Conservation (phyloP, 139 green algal species). For the Chlorella vulgaris region DNA sequence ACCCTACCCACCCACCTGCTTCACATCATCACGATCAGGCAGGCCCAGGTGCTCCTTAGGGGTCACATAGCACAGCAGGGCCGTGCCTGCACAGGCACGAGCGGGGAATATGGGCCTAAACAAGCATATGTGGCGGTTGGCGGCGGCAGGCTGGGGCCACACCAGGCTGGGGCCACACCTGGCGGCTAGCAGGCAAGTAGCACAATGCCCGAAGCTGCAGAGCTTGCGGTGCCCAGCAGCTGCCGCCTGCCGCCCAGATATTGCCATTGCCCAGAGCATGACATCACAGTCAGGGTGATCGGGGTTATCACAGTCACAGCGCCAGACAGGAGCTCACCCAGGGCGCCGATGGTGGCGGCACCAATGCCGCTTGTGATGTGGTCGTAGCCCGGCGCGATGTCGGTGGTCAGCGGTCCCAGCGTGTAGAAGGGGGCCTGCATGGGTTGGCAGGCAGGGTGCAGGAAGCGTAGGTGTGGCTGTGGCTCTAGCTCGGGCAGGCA, state of each 20-base stretch:
- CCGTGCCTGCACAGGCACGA: slow-evolving; percentile 77
- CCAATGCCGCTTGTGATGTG: slow-evolving; percentile 98
- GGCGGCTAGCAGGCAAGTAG: no score
- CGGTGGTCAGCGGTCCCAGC: slow-evolving; percentile 92
- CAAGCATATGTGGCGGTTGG: not conserved
- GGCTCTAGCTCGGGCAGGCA: not conserved
- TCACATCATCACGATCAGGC: slow-evolving; percentile 89
- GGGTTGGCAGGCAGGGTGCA: not conserved
- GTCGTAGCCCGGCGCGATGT: slow-evolving; percentile 97
- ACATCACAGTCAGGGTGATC: no score
- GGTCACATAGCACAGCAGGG: slow-evolving; percentile 98
- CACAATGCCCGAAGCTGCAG: no score
- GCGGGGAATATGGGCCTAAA: no score
- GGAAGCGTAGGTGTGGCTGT: not conserved
- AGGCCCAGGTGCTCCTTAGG: slow-evolving; percentile 98
- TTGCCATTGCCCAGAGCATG: no score
- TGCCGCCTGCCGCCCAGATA: no score
- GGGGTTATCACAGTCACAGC: no score
- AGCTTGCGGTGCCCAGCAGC: no score
- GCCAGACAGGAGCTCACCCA: slow-evolving; percentile 65
- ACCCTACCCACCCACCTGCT: slow-evolving; percentile 45
- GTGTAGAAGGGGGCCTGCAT: slow-evolving; percentile 94
- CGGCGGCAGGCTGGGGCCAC: not conserved
- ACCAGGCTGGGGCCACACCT: no score
- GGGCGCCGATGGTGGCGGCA: slow-evolving; percentile 89